Conservation (phyloP, 2,329 filamentous ascomycete species). For the Fusarium pilosicola region DNA sequence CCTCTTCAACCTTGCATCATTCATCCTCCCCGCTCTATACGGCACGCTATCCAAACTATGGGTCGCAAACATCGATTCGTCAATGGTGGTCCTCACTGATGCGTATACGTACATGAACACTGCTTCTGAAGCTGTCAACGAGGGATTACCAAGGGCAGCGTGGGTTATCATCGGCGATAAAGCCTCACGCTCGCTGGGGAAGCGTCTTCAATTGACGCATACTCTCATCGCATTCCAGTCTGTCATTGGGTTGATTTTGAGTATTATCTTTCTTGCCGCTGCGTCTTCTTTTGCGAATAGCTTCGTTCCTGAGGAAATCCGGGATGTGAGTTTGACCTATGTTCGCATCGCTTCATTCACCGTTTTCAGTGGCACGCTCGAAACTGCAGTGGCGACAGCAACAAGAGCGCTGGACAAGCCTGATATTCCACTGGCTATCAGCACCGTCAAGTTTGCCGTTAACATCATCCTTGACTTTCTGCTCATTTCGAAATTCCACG, state of each 20-base stretch:
- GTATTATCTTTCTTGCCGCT: constrained; percentile 64
- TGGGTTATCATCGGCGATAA: constrained; percentile 77
- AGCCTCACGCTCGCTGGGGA: constrained; percentile 58
- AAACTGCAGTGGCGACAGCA: constrained; percentile 68
- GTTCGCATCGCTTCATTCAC: constrained; percentile 72
- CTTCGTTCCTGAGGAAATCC: constrained; percentile 71
- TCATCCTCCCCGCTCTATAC: constrained; percentile 74
- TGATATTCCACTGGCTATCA: constrained; percentile 75
- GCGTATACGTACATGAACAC: constrained; percentile 76
- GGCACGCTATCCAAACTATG: constrained; percentile 74
- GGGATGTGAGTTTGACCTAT: constrained; percentile 68
- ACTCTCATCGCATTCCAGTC: constrained; percentile 71
- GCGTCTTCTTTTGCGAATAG: constrained; percentile 64
- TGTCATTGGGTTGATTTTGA: constrained; percentile 67
- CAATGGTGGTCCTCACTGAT: constrained; percentile 51
- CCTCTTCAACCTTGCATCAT: constrained; percentile 69
- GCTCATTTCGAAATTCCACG: constrained; percentile 72
- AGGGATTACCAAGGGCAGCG: constrained; percentile 74
- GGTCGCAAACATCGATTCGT: constrained; percentile 74
- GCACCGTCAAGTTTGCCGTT: constrained; percentile 68
- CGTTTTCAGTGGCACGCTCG: constrained; percentile 69
- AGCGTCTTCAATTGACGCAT: constrained; percentile 68
- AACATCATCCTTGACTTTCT: constrained; percentile 76
- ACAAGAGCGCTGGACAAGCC: constrained; percentile 75
- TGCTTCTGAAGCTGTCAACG: constrained; percentile 75